Conservation (phyloP, 345 rosid species). For the Draba incana region DNA sequence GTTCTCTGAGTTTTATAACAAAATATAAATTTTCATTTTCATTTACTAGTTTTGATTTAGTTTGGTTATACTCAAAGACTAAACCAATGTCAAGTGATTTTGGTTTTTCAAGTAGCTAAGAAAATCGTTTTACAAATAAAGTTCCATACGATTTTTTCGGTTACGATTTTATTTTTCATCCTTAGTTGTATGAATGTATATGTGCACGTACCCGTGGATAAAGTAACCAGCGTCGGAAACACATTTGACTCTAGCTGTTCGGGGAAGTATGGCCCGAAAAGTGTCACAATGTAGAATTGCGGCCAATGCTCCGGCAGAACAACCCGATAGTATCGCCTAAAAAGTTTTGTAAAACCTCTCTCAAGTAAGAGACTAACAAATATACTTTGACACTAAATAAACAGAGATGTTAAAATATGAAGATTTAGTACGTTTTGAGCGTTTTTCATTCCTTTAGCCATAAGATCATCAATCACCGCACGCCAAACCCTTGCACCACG, state of each 20-base stretch:
- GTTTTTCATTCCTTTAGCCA: conserved; percentile 78
- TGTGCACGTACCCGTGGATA: conserved; percentile 63
- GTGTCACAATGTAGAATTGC: conserved; percentile 85
- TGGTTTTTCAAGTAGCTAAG: too few species aligned
- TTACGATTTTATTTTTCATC: background rate
- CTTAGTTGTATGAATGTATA: background rate
- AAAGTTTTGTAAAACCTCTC: background rate
- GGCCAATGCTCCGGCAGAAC: conserved; percentile 96
- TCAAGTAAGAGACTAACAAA: background rate
- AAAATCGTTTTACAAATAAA: background rate
- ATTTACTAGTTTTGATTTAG: too few species aligned
- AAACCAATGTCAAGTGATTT: too few species aligned
- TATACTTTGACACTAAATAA: background rate
- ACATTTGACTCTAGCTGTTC: conserved; percentile 79
- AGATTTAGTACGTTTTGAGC: conserved; percentile 63
- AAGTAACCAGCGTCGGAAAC: conserved; percentile 93
- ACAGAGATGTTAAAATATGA: background rate
- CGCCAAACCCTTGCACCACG: conserved; percentile 80
- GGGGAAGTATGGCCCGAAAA: conserved; percentile 68
- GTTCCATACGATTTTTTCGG: background rate
- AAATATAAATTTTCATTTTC: too few species aligned
- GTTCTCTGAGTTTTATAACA: too few species aligned
- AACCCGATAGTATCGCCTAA: conserved; percentile 91
- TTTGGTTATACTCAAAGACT: too few species aligned
- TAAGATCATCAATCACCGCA: conserved; percentile 72